Evolutionary conservation across 1,139 yeast species (phyloP), one percentile per base, ranked within the genome.

Genomic region (Zygoascus sp.): DNA sequence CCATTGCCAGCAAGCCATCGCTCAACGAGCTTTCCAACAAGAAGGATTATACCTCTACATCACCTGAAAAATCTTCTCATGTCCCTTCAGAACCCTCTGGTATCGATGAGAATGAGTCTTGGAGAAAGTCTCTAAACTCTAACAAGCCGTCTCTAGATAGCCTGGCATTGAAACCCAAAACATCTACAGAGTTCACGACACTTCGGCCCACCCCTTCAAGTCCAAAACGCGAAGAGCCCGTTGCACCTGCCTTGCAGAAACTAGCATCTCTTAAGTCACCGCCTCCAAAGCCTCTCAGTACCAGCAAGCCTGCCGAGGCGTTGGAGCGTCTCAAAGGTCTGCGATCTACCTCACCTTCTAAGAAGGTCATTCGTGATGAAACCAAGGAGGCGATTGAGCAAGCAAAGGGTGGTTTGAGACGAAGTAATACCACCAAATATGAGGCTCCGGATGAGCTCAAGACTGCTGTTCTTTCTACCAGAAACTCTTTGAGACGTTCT

Each of bases 361-460:
- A 49, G 30, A 44, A 37, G 8, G 49, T 39, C 32, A 34, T 54
- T n/a, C 40, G 56, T 25, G 54, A 53, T 44, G 50, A 56, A 42
- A 53, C 38, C n/a, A 48, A 53, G 21, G 56, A 56, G 23, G 50
- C 52, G 1, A 45, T 59, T 17, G 53, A 52, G 2, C 52, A 52
- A 13, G 54, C 54, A 16, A 53, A 54, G 27, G 51, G 56, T 23
- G 51, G 51, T 16, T 47, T 59, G 27, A 49, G 50, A 39, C 47
- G 59, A 44, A n/a, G 40, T 11, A 54, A 51, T 40, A 54, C 64
- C 9, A 53, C 51, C 35, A 58, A 56, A 34, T 53, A 51, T 48
- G 41, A 55, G 52, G 55, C 61, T 48, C 49, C 58, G 20, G 57
- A 65, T 49, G 48, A 49, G 32, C 53, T 47, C 41, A 50, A 51